Percentiles rank a stretch among this genome's conserved stretches.
Conservation (phyloP, 1,284 basidiomycete species). For the Schizophyllum commune region DNA sequence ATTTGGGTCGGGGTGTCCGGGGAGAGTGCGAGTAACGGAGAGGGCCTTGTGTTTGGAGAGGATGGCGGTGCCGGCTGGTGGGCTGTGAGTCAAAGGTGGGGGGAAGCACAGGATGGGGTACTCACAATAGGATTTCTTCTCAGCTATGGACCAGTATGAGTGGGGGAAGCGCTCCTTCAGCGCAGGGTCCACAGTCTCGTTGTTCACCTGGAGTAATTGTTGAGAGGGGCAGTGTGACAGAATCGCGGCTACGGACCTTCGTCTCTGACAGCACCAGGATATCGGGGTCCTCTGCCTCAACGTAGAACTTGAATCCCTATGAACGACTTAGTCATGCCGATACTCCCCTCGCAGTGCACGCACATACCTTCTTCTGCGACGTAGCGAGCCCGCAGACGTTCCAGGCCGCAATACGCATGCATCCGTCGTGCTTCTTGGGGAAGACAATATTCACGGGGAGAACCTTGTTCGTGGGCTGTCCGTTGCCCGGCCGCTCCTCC, state of each 20-base stretch:
- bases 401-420: conserved; percentile 63
- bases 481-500: conserved; percentile 24
- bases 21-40: conserved; percentile 58
- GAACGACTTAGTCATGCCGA: neutral
- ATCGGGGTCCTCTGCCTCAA: conserved; percentile 79
- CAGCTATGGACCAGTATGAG: conserved; percentile 67
- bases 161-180: conserved; percentile 56
- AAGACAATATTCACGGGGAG: conserved; percentile 59
- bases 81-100: neutral
- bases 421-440: conserved; percentile 35
- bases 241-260: conserved; percentile 41
- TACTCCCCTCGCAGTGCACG: neutral
- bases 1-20: conserved; percentile 59
- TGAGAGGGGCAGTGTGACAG: neutral
- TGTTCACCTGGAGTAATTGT: conserved; percentile 44
- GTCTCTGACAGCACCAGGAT: conserved; percentile 77
- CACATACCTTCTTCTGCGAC: conserved; percentile 59
- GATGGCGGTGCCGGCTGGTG: conserved; percentile 76
- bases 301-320: conserved; percentile 73
- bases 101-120: neutral
- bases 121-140: conserved; percentile 71
- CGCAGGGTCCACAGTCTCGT: conserved; percentile 50
- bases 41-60: conserved; percentile 74
- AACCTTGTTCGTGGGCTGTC: conserved; percentile 66
- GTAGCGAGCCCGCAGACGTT: conserved; percentile 69